Conservation (phyloP, 306 rosid species). For the Macrotyloma uniflorum region DNA sequence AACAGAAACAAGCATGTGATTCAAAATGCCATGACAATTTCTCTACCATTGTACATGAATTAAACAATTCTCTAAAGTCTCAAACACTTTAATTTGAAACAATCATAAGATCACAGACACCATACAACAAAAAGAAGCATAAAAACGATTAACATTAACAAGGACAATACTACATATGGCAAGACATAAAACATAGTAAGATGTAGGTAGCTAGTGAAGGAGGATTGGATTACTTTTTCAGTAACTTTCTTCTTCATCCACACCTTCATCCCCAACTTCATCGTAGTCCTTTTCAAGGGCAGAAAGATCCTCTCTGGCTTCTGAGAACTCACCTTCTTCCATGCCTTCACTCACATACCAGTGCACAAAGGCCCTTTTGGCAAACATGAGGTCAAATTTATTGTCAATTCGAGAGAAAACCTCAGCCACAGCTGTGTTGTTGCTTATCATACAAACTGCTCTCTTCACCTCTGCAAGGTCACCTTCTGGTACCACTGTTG, state of each 20-base stretch:
- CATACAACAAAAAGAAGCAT: not conserved
- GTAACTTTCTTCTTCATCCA: slow-evolving; percentile 54
- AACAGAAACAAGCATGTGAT: too few species aligned
- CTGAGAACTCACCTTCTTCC: slow-evolving; percentile 91
- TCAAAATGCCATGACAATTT: not conserved
- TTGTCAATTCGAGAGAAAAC: slow-evolving; percentile 74
- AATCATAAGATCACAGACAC: not conserved
- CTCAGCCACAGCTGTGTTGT: slow-evolving; percentile 71
- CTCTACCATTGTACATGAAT: slow-evolving; percentile 12
- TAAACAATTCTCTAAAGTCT: not conserved
- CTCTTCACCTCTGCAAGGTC: slow-evolving; percentile 76
- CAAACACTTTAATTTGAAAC: not conserved
- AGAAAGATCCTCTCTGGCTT: slow-evolving; percentile 83
- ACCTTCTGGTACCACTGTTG: slow-evolving; percentile 77
- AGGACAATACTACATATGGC: not conserved
- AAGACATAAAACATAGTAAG: not conserved
- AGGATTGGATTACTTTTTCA: slow-evolving; percentile 13
- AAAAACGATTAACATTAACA: slow-evolving; percentile 1
- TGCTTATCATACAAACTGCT: slow-evolving; percentile 82
- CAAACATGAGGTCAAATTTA: slow-evolving; percentile 73
- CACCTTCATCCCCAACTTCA: slow-evolving; percentile 73
- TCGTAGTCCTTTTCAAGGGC: slow-evolving; percentile 81
- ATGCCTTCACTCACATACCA: slow-evolving; percentile 89
- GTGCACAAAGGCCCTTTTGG: slow-evolving; percentile 80
- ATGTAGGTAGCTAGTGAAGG: not conserved